Evolutionary conservation across 148 eudicot genomes (phyloP).

Genomic region (Hydrangea macrophylla): DNA sequence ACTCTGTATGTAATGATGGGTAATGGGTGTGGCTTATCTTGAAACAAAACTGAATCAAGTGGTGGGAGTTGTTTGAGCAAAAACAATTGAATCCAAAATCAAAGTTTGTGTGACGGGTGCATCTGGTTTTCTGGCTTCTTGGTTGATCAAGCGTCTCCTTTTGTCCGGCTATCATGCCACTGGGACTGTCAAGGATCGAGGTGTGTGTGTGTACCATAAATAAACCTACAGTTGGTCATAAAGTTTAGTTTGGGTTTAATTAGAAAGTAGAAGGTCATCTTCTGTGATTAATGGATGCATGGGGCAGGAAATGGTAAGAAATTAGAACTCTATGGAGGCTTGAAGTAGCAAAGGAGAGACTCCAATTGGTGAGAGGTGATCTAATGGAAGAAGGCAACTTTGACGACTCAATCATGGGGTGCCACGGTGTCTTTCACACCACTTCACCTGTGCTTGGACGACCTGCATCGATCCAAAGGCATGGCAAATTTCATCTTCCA

Average conservation of each 20-base stretch:
- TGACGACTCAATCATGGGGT: slow-evolving; percentile 68
- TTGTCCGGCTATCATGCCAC: slow-evolving; percentile 62
- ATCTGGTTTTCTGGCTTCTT: slow-evolving; percentile 85
- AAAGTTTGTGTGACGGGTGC: slow-evolving; percentile 96
- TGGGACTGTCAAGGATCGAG: slow-evolving; percentile 87
- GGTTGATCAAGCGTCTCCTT: slow-evolving; percentile 80
- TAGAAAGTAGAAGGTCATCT: too few species aligned
- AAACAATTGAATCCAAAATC: slow-evolving; percentile 26
- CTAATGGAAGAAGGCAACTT: slow-evolving; percentile 83
- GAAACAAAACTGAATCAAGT: neutral
- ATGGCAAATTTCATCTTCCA: neutral
- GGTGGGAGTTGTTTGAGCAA: neutral
- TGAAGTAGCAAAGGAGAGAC: slow-evolving; percentile 88
- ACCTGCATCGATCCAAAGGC: slow-evolving; percentile 55
- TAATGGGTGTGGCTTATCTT: neutral
- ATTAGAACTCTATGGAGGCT: slow-evolving; percentile 67
- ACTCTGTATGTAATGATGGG: neutral
- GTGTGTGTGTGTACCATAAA: slow-evolving; percentile 21
- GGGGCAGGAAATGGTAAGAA: slow-evolving; percentile 59
- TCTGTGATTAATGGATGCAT: too few species aligned
- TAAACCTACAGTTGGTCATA: neutral
- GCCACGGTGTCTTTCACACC: slow-evolving; percentile 86
- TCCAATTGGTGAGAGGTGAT: slow-evolving; percentile 60
- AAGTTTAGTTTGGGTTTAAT: too few species aligned
- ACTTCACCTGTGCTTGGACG: slow-evolving; percentile 76